Base-by-base conservation (phyloP, 176 grass and related monocot genomes). In the Eragrostis curvula region DNA sequence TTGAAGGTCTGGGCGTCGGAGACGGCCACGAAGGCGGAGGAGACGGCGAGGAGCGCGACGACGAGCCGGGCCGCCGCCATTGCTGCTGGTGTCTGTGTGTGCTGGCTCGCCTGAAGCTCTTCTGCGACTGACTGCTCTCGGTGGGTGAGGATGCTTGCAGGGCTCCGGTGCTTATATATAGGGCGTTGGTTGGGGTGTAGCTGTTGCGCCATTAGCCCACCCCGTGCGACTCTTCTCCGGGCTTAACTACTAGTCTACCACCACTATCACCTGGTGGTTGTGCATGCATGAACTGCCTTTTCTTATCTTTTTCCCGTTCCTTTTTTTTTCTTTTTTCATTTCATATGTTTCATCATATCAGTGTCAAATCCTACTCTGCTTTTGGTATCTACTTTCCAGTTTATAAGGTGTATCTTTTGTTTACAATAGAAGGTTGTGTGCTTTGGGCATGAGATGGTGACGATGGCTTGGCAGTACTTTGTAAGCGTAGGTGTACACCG, bases 1-100 rank as follows among this genome's bases (percentile, higher is more conserved):
- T 94, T 91, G 84, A 89, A 97, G 40, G 68, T 81, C 88, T 88
- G 91, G 72, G n/a, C n/a, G n/a, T 77, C 87, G 39, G 85, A 82
- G 25, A 88, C 87, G 75, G 60, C 66, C 62, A 83, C 0, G 57
- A 82, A 76, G 14, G 15, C 12, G 2, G 84, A 78, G 21, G 73
- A 73, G 13, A 46, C 21, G 30, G 84, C 12, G 2, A 91, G 49
- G 2, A 90, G 53, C 55, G 69, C 66, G 29, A 57, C 64, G 0
- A 47, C 70, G 39, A 93, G 45, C 42, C 75, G 64, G 15, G 77
- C 50, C 80, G 77, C 50, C 80, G 40, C 81, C 89, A 89, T 94
- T 75, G 88, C 59, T 78, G 48, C n/a, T 6, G n/a, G 8, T 51
- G 17, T 1, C 4, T 8, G 74, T 28, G 20, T 25, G n/a, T 25